Percentiles rank a stretch among this genome's conserved stretches.
phyloP scores from a whole-genome alignment of 768 basidiomycete species.

The Xerocomellus intermedius region DNA sequence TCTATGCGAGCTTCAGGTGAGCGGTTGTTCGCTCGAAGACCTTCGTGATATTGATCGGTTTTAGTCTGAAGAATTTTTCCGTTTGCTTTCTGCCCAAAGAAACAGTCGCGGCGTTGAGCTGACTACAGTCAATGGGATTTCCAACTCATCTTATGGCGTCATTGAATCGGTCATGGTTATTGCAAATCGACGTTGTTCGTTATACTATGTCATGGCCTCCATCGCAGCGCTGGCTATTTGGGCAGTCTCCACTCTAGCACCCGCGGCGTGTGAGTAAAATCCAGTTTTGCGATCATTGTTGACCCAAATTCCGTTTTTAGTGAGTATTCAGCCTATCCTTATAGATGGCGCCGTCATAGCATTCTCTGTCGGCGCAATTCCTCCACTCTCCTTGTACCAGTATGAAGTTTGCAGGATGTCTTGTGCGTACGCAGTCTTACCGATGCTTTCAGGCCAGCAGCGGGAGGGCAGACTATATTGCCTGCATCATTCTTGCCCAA shows the following conservation, averaged over 20 bases:
- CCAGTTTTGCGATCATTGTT: background rate
- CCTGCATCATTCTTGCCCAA: conserved; percentile 4
- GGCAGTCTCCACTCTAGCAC: conserved; percentile 7
- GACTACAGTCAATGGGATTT: conserved; percentile 14
- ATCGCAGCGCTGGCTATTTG: conserved; percentile 7
- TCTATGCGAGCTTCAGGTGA: conserved; percentile 12
- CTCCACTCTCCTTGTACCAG: conserved; percentile 13
- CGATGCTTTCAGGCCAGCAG: conserved; percentile 6
- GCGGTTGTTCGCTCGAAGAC: too few relatives aligned
- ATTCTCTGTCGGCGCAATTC: conserved; percentile 15
- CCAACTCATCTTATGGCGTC: conserved; percentile 8
- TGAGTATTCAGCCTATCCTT: conserved; percentile 13
- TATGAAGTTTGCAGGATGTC: background rate
- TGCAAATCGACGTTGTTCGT: conserved; percentile 4
- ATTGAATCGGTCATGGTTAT: conserved; percentile 1
- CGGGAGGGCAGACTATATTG: background rate
- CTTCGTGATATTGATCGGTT: background rate
- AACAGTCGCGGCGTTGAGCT: conserved; percentile 5
- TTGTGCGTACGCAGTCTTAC: background rate
- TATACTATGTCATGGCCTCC: conserved; percentile 6
- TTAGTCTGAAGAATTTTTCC: conserved; percentile 21
- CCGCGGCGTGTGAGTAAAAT: conserved; percentile 13
- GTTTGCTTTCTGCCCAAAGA: conserved; percentile 8
- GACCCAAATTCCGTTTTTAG: background rate
- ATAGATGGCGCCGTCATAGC: conserved; percentile 13